Evolutionary conservation across 2,329 filamentous ascomycete species (phyloP).

Genomic region (Sporothrix schenckii): DNA sequence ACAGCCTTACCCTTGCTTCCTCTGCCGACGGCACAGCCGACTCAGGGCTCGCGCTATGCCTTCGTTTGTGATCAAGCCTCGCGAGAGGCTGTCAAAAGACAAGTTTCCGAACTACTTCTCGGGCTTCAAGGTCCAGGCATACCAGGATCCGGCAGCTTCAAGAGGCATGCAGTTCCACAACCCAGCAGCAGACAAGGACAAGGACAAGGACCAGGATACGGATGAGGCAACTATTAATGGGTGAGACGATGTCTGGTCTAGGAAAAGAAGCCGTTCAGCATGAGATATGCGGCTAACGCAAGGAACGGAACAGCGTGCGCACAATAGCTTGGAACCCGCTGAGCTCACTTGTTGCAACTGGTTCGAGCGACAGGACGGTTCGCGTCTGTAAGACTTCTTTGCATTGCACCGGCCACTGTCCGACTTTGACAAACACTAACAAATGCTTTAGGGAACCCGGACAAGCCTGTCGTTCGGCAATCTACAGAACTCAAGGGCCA

Average conservation of each 20-base stretch:
- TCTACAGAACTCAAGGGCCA: slow-evolving; percentile 76
- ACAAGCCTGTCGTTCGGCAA: slow-evolving; percentile 71
- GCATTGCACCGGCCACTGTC: neutral
- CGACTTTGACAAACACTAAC: slow-evolving; percentile 8
- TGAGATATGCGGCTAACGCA: neutral
- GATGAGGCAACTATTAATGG: slow-evolving; percentile 26
- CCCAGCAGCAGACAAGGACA: slow-evolving; percentile 11
- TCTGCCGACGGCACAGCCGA: neutral
- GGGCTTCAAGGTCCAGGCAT: slow-evolving; percentile 69
- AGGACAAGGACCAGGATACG: slow-evolving; percentile 28
- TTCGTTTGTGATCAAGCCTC: slow-evolving; percentile 46
- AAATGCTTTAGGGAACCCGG: slow-evolving; percentile 65
- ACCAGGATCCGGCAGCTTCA: slow-evolving; percentile 61
- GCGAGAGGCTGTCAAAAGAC: slow-evolving; percentile 68
- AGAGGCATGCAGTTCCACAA: slow-evolving; percentile 36
- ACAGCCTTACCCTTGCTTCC: neutral
- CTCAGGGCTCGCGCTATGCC: slow-evolving; percentile 30
- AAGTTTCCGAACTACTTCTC: slow-evolving; percentile 69
- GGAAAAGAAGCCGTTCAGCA: neutral
- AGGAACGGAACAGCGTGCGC: slow-evolving; percentile 59
- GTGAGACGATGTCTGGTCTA: slow-evolving; percentile 13
- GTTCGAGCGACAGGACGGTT: slow-evolving; percentile 68
- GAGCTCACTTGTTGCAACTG: slow-evolving; percentile 81
- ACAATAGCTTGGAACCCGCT: slow-evolving; percentile 88
- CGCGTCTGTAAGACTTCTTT: slow-evolving; percentile 65